Conservation (phyloP, 2,329 filamentous ascomycete species). For the Zasmidium cellare region DNA sequence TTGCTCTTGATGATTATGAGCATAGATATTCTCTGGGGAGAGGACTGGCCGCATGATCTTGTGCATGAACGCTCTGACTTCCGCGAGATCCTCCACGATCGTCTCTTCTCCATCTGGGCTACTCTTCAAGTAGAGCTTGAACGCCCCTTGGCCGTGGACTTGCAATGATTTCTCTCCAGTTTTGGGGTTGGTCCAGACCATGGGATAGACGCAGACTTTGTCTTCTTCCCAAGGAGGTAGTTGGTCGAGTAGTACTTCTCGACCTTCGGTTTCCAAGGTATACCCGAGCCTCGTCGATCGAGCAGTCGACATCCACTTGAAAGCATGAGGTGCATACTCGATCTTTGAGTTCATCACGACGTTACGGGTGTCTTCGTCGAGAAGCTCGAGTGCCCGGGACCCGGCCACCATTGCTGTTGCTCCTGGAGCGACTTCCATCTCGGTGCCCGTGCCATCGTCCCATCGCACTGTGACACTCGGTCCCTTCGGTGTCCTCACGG, state of each 20-base stretch:
- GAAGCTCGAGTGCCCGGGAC: slow-evolving; percentile 10
- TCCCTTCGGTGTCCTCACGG: slow-evolving; percentile 14
- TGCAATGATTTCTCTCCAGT: slow-evolving; percentile 13
- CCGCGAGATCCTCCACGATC: slow-evolving; percentile 9
- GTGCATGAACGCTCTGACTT: slow-evolving; percentile 16
- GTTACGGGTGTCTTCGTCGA: slow-evolving; percentile 9
- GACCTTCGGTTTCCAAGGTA: slow-evolving; percentile 13
- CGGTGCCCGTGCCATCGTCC: slow-evolving; percentile 11
- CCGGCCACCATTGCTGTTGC: slow-evolving; percentile 15
- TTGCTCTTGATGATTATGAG: slow-evolving; percentile 12
- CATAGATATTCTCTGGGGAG: slow-evolving; percentile 14
- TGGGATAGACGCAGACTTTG: slow-evolving; percentile 15
- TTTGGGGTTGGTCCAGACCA: slow-evolving; percentile 16
- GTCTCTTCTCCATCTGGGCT: slow-evolving; percentile 7
- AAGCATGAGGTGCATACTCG: slow-evolving; percentile 15
- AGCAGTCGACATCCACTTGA: slow-evolving; percentile 18
- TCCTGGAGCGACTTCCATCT: slow-evolving; percentile 14
- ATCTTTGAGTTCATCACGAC: slow-evolving; percentile 14
- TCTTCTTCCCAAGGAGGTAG: slow-evolving; percentile 11
- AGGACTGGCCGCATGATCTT: slow-evolving; percentile 15
- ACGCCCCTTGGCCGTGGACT: slow-evolving; percentile 16
- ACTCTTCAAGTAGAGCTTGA: slow-evolving; percentile 13
- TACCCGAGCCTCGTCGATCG: slow-evolving; percentile 14
- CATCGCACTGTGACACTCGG: slow-evolving; percentile 14
- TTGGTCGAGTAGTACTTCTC: slow-evolving; percentile 11